phyloP scores from a whole-genome alignment of 2,329 filamentous ascomycete genomes.

The Emergomyces africanus region DNA sequence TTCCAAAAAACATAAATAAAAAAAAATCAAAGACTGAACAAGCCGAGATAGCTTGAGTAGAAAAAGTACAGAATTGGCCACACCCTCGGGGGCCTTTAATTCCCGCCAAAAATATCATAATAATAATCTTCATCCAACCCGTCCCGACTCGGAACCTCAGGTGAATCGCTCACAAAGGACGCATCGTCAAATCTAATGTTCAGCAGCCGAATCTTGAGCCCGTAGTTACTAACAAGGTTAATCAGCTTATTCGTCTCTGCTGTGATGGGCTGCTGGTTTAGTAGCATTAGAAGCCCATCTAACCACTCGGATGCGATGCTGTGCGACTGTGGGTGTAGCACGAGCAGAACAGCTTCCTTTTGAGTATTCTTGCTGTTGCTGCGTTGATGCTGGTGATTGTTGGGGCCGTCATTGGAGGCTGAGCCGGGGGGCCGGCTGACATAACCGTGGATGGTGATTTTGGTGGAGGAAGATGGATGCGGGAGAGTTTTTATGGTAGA shows the following conservation, averaged over 20 bases:
- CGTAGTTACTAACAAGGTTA: conserved; percentile 74
- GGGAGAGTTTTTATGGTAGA: conserved; percentile 34
- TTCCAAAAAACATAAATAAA: neutral
- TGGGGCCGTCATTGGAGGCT: conserved; percentile 24
- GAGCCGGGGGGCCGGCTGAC: conserved; percentile 20
- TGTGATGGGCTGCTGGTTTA: conserved; percentile 95
- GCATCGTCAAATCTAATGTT: conserved; percentile 84
- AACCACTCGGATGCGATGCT: conserved; percentile 90
- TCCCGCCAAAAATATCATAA: conserved; percentile 56
- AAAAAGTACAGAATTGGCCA: conserved; percentile 8
- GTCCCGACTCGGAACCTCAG: conserved; percentile 66
- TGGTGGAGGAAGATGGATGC: conserved; percentile 45
- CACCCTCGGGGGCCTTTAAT: neutral
- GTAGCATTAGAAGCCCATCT: conserved; percentile 84
- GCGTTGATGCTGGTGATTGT: conserved; percentile 19
- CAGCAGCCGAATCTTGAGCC: conserved; percentile 79
- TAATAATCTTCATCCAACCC: conserved; percentile 88
- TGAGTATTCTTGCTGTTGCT: conserved; percentile 19
- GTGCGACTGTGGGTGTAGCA: conserved; percentile 68
- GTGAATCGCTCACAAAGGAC: conserved; percentile 53
- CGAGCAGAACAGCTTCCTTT: conserved; percentile 63
- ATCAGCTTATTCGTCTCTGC: conserved; percentile 87
- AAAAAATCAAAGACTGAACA: neutral
- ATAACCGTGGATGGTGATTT: conserved; percentile 83
- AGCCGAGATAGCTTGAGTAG: conserved; percentile 1